Percentiles rank a stretch among this genome's conserved stretches.
Conservation (phyloP, 2,329 filamentous ascomycete species). For the Hypoxylon sp. region DNA sequence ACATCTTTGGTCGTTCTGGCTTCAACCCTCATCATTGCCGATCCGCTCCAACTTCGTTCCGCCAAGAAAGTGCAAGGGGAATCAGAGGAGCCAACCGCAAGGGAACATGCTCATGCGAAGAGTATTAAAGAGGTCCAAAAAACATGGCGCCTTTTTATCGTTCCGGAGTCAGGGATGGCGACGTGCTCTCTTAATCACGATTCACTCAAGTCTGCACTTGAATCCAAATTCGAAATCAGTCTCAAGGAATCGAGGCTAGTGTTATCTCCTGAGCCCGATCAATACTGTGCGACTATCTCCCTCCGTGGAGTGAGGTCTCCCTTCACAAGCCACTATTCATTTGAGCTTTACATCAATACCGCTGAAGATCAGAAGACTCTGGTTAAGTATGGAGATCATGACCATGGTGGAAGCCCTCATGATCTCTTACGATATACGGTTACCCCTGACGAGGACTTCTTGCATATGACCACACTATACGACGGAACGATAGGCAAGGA, state of each 20-base stretch:
- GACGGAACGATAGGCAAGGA: not conserved
- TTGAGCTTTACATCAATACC: not conserved
- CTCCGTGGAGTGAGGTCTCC: not conserved
- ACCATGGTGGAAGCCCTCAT: not conserved
- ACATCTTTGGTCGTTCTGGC: not conserved
- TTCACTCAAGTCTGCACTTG: not conserved
- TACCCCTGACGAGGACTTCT: not conserved
- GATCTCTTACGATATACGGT: not conserved
- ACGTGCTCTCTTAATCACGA: not conserved
- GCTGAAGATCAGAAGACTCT: not conserved
- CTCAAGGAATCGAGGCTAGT: not conserved
- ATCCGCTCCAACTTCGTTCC: not conserved
- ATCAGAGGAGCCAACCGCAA: not conserved
- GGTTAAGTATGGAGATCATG: not conserved
- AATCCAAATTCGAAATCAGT: not conserved
- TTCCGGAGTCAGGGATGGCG: not conserved
- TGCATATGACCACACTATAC: slow-evolving; percentile 1
- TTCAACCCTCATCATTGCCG: not conserved
- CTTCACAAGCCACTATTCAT: not conserved
- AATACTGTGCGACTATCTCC: not conserved
- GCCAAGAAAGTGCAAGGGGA: not conserved
- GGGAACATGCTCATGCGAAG: too few species aligned
- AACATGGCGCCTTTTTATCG: not conserved
- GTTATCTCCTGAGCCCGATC: not conserved
- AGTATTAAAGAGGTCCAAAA: not conserved